Conservation (phyloP, 73 alveolate genomes). For the Tetrahymena borealis region DNA sequence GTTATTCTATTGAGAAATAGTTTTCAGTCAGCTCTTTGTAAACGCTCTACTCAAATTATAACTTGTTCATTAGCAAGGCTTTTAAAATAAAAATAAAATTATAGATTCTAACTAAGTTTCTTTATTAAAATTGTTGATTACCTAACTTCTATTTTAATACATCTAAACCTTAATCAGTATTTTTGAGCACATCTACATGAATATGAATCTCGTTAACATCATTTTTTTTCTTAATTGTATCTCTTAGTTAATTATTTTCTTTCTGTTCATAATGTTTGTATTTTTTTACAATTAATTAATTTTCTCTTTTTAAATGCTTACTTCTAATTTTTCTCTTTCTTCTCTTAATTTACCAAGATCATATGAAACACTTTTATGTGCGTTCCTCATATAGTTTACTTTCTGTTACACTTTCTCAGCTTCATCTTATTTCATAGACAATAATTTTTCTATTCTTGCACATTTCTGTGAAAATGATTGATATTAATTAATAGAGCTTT, state of each 20-base stretch:
- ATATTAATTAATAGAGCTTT: not conserved
- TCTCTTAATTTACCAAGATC: constrained; percentile 54
- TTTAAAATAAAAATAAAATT: not conserved
- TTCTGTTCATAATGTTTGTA: constrained; percentile 16
- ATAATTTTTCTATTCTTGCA: constrained; percentile 53
- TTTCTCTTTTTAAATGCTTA: no score
- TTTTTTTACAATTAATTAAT: no score
- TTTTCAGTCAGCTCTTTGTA: constrained; percentile 60
- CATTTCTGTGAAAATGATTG: constrained; percentile 14
- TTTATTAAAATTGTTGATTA: not conserved
- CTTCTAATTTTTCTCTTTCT: constrained; percentile 47
- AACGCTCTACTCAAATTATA: constrained; percentile 59
- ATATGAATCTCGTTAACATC: constrained; percentile 75
- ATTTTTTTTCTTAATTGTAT: constrained; percentile 56
- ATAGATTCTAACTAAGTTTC: not conserved
- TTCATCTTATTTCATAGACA: constrained; percentile 48
- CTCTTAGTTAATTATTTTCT: constrained; percentile 53
- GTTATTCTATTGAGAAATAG: constrained; percentile 51
- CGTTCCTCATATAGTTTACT: constrained; percentile 59
- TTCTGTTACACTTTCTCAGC: constrained; percentile 58
- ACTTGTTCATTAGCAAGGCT: constrained; percentile 56
- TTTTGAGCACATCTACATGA: constrained; percentile 60
- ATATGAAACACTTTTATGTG: constrained; percentile 57
- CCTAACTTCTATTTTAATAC: constrained; percentile 52
- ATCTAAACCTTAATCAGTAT: constrained; percentile 70